These are phyloP conservation scores for Edaphochlamys debaryana DNA, from an alignment of 139 green algal species.

Conservation along the genomic window DNA sequence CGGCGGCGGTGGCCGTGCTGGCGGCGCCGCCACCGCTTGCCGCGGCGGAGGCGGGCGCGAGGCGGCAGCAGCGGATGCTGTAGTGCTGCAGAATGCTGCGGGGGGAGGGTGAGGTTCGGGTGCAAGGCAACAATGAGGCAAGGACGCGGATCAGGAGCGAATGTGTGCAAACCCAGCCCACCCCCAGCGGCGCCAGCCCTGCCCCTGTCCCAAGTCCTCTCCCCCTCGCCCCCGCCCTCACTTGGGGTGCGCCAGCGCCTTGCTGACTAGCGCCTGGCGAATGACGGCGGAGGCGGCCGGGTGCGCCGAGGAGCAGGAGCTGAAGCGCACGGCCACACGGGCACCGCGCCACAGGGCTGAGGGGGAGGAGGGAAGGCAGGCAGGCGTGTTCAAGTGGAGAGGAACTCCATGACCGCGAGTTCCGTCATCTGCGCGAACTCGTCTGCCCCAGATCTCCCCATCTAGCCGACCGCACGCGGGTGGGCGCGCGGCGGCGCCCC, in stretches of 20 bases:
- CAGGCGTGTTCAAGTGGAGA: background rate
- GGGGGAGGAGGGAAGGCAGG: background rate
- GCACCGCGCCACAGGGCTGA: slow-evolving; percentile 25
- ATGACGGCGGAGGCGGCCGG: slow-evolving; percentile 4
- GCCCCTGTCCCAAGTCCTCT: too few relatives aligned
- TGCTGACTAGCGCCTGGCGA: slow-evolving; percentile 10
- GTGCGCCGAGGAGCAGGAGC: background rate
- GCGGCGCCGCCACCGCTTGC: background rate
- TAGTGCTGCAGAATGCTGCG: slow-evolving; percentile 25
- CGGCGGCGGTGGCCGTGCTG: background rate
- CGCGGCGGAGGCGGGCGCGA: background rate
- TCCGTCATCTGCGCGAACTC: too few relatives aligned
- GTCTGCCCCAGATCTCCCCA: too few relatives aligned
- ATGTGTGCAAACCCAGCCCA: too few relatives aligned
- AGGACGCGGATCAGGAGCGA: too few relatives aligned
- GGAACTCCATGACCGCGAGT: too few relatives aligned
- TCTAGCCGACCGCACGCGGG: too few relatives aligned
- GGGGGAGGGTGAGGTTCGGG: too few relatives aligned
- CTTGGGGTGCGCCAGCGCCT: slow-evolving; percentile 27
- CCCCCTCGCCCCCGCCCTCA: too few relatives aligned
- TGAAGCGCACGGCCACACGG: slow-evolving; percentile 8
- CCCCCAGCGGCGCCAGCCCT: too few relatives aligned
- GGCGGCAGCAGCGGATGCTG: slow-evolving; percentile 11
- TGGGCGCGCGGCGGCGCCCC: too few relatives aligned
- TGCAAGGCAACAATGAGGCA: too few relatives aligned